Evolutionary conservation across 2,329 filamentous ascomycete genomes (phyloP), one percentile per base, ranked within the genome.

Genomic region (Hypoxylon sp.): DNA sequence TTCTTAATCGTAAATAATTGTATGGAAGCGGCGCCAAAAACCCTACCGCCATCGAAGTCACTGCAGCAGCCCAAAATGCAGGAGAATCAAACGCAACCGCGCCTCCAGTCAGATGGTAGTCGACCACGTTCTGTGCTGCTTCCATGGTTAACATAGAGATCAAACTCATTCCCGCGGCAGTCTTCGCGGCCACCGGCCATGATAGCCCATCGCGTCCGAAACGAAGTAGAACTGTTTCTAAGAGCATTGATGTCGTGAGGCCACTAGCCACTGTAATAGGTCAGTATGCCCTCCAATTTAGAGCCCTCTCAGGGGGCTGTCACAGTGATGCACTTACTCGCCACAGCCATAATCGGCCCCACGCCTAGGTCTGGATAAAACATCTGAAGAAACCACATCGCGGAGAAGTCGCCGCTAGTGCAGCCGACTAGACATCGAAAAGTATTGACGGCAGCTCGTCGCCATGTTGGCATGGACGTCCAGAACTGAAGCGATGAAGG

Each of bases 141-240:
- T 88, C 86, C 86, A 89, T 89, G 0, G 86, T 84, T 1, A 87
- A 9, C 86, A 88, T 88, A 0, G 86, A 88, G 9, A 88, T 83
- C 51, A 87, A 75, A 63, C 86, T 88, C 86, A 88, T 89, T 0
- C 86, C 86, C 21, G 83, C 82, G 0, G 86, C 86, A 0, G 86
- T 88, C 48, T 79, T 83, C 2, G 79, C 80, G 0, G 86, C 86
- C 0, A 71, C 72, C 0, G 72, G 61, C 85, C 84, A 87, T 0
- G 82, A 68, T 0, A 88, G 75, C 6, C 76, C 73, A 58, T 88
- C 86, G 1, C 78, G 79, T 0, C 86, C 86, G 0, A 79, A 70
- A 0, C 80, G 80, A 1, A 88, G 81, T 2, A 88, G 78, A 0
- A 82, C 70, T 0, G 86, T 88, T 72, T 89, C 86, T 0, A 88